Evolutionary conservation across 2,329 filamentous ascomycete genomes (phyloP).

Genomic region (Chrysosporium queenslandicum): DNA sequence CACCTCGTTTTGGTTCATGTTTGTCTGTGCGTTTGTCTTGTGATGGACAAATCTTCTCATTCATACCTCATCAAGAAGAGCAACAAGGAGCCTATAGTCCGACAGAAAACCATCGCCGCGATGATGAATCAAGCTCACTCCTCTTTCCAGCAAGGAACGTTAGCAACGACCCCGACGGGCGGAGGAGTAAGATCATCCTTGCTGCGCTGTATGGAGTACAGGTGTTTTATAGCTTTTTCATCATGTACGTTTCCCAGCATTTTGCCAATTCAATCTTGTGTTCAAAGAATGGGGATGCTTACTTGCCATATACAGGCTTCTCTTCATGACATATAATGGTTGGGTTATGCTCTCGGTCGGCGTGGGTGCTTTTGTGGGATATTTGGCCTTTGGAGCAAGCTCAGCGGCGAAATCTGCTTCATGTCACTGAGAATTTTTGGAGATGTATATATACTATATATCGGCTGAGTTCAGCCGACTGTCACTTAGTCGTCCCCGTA

Average conservation of each 20-base stretch:
- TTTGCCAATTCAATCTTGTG: no score
- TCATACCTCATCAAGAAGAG: background rate
- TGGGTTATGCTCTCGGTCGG: conserved; percentile 92
- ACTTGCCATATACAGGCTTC: conserved; percentile 52
- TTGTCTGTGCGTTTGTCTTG: background rate
- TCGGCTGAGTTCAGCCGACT: no score
- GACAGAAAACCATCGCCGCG: background rate
- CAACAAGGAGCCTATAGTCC: background rate
- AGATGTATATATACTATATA: background rate
- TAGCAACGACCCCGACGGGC: conserved; percentile 47
- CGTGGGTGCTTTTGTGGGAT: conserved; percentile 79
- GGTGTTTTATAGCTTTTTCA: conserved; percentile 98
- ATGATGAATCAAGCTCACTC: conserved; percentile 54
- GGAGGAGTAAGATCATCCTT: conserved; percentile 67
- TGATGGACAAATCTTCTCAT: conserved; percentile 8
- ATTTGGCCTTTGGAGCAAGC: conserved; percentile 65
- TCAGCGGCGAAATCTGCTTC: conserved; percentile 74
- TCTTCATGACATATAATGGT: conserved; percentile 99
- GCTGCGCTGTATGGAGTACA: conserved; percentile 78
- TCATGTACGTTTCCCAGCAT: conserved; percentile 86
- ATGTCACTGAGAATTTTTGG: conserved; percentile 55
- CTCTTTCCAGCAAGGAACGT: conserved; percentile 63
- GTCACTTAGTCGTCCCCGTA: no score
- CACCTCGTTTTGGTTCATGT: background rate
- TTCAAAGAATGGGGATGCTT: background rate